A percentile compares a stretch with the other conserved stretches of the same genome.
phyloP scores from a whole-genome alignment of 345 rosid species.

The Jatropha curcas region DNA sequence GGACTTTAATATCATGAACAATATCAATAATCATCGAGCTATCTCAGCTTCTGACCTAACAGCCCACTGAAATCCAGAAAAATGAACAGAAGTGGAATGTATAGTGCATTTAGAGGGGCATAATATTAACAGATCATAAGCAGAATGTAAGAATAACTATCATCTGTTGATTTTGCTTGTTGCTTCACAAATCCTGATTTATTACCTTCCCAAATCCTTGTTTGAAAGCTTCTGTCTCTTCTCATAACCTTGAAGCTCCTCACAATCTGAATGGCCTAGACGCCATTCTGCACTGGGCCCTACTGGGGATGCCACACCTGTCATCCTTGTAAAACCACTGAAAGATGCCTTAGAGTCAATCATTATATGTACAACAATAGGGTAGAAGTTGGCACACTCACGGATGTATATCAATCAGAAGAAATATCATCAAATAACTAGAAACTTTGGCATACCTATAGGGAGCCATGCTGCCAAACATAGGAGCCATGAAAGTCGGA shows the following conservation, averaged over 20 bases:
- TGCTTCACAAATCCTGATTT: background rate
- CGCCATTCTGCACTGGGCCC: constrained; percentile 15
- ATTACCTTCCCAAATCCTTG: constrained; percentile 31
- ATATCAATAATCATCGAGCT: background rate
- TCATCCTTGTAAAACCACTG: constrained; percentile 37
- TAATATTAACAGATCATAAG: background rate
- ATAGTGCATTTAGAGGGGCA: background rate
- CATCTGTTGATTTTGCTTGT: background rate
- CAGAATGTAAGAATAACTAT: background rate
- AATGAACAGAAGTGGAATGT: background rate
- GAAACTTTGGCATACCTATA: constrained; percentile 30
- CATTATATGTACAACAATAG: background rate
- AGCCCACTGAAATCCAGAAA: background rate
- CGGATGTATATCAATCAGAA: background rate
- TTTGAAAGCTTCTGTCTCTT: constrained; percentile 23
- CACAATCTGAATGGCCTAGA: constrained; percentile 4
- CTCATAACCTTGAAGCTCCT: constrained; percentile 26
- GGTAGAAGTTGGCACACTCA: background rate
- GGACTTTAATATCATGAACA: background rate
- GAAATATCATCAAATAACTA: background rate
- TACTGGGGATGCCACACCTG: constrained; percentile 20
- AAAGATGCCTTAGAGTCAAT: constrained; percentile 19
- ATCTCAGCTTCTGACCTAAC: background rate
- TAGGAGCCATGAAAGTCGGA: constrained; percentile 33
- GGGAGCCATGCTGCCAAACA: constrained; percentile 31